Conservation (phyloP, 2,329 filamentous ascomycete species). For the Talaromyces sp. region DNA sequence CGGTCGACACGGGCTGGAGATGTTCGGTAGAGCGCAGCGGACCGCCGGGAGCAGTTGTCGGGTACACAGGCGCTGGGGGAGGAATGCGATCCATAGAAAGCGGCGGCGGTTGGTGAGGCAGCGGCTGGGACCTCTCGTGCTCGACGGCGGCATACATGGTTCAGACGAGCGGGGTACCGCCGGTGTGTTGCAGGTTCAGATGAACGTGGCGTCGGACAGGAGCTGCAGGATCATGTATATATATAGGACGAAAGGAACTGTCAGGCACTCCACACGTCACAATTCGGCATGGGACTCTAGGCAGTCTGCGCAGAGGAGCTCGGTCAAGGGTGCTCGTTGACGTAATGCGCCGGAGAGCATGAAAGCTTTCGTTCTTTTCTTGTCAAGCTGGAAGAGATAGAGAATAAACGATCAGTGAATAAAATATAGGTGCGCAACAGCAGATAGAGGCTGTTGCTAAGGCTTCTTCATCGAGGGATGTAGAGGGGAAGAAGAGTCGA, state of each 20-base stretch:
- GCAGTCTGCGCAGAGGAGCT: neutral
- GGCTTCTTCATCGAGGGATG: neutral
- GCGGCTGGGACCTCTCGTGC: constrained; percentile 30
- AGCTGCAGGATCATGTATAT: neutral
- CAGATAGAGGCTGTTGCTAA: neutral
- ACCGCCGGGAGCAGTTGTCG: constrained; percentile 27
- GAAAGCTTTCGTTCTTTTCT: neutral
- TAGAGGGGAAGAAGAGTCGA: neutral
- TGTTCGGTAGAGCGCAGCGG: constrained; percentile 28
- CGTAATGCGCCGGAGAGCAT: neutral
- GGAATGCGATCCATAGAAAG: constrained; percentile 37
- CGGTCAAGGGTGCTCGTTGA: neutral
- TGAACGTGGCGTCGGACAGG: neutral
- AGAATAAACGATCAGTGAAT: neutral
- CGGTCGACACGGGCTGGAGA: constrained; percentile 35
- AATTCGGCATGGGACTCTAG: neutral
- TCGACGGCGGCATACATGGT: constrained; percentile 36
- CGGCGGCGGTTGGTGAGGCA: constrained; percentile 30
- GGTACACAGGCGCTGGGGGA: constrained; percentile 30
- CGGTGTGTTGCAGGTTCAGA: neutral
- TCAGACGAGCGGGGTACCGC: constrained; percentile 20
- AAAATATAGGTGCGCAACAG: neutral
- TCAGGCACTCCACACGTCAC: neutral
- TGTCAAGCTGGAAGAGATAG: neutral
- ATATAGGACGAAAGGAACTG: neutral